Evolutionary conservation across 2,329 filamentous ascomycete genomes (phyloP), one percentile per base, ranked within the genome.

Genomic region (Fusarium lyarnte): DNA sequence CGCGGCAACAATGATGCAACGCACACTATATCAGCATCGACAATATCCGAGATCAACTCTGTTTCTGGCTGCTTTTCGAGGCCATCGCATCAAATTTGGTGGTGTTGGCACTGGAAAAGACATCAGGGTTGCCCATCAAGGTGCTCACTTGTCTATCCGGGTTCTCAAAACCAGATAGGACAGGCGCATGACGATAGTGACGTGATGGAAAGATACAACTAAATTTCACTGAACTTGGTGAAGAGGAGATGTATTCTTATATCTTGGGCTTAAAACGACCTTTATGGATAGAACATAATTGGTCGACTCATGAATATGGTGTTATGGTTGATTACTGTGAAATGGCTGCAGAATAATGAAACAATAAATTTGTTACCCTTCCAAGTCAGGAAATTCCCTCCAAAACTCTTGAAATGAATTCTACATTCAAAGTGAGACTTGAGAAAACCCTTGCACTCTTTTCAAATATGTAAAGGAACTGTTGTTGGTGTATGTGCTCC

Each of bases 71-170:
- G 63, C 62, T 70, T 57, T 39, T 57, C 57, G 60, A 46, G 49
- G 42, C 43, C 45, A 54, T 53, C 38, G 16, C 63, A 36, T 46
- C 43, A 52, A 64, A 51, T 58, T 45, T 47, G 45, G 67, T 62
- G 63, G 59, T 65, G 58, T 66, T 61, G 45, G 65, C 31, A 29
- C 58, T 7, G 39, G 25, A 19, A 49, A 59, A 74, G 74, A 70
- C 76, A 77, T 77, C 76, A 76, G 57, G 76, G 76, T 77, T 77
- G 68, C 17, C 76, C 76, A 78, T 77, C 76, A 74, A 69, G 76
- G 76, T 76, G 45, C 72, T 43, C 64, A 31, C 3, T 21, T 72
- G 63, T 55, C 74, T 77, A 77, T 77, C 76, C 69, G 59, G 76
- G 75, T 77, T 77, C 76, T 76, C 73, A 66, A 55, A 43, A 38